These are phyloP conservation scores for Globisporangium echinulatum DNA, from an alignment of 352 stramenopile genomes.

Conservation along the genomic window DNA sequence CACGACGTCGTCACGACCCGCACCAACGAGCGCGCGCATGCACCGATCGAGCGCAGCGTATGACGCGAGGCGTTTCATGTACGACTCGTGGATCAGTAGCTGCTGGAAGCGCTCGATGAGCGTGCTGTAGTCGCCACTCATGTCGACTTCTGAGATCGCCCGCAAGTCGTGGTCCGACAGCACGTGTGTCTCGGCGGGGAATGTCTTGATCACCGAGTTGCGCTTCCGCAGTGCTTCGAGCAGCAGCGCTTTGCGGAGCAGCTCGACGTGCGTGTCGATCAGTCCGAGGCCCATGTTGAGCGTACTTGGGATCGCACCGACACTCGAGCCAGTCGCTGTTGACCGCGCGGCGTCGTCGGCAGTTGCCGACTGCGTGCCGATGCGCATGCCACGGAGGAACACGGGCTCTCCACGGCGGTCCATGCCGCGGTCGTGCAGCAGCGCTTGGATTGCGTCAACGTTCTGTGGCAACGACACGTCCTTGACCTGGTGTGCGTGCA, in stretches of 20 bases:
- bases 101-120: constrained; percentile 65
- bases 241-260: constrained; percentile 51
- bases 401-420: constrained; percentile 57
- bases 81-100: constrained; percentile 59
- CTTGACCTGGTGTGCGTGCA: constrained; percentile 48
- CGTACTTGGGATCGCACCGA: not conserved
- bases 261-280: constrained; percentile 59
- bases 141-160: constrained; percentile 56
- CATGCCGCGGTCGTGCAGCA: constrained; percentile 45
- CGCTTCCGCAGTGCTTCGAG: constrained; percentile 62
- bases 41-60: constrained; percentile 64
- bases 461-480: constrained; percentile 41
- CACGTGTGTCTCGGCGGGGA: constrained; percentile 40
- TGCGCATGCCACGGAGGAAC: constrained; percentile 49
- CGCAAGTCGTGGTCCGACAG: constrained; percentile 33
- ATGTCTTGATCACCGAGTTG: constrained; percentile 67
- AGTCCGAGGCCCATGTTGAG: constrained; percentile 52
- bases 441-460: constrained; percentile 30
- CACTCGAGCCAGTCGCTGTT: not conserved
- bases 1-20: constrained; percentile 35
- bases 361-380: constrained; percentile 39
- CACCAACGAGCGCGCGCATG: constrained; percentile 43
- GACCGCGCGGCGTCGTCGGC: constrained; percentile 5
- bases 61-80: constrained; percentile 45
- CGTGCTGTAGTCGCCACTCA: constrained; percentile 60